A percentile compares a stretch with the other conserved stretches of the same genome.
phyloP scores from a whole-genome alignment of 768 basidiomycete species.

The Boletales sp. region DNA sequence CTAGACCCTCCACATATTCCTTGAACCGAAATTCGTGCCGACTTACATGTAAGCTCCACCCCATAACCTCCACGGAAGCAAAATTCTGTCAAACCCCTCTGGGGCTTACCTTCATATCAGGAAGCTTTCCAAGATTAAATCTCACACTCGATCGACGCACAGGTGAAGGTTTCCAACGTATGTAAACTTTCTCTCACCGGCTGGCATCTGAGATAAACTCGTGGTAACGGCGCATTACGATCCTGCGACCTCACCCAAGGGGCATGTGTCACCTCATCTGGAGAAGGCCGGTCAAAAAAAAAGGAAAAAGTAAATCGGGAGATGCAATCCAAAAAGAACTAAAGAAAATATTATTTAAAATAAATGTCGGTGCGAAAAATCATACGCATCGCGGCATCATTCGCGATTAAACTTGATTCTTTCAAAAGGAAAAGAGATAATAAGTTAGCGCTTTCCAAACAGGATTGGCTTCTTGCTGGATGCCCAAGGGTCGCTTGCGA shows the following conservation, averaged over 20 bases:
- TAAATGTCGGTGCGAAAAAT: slow-evolving; percentile 16
- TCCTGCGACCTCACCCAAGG: slow-evolving; percentile 23
- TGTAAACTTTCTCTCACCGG: slow-evolving; percentile 14
- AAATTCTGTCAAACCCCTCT: neutral
- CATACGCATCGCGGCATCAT: slow-evolving; percentile 15
- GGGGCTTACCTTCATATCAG: slow-evolving; percentile 8
- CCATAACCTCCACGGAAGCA: slow-evolving; percentile 7
- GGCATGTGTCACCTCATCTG: slow-evolving; percentile 21
- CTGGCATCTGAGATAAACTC: slow-evolving; percentile 28
- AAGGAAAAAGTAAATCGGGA: slow-evolving; percentile 6
- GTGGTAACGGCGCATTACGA: slow-evolving; percentile 22
- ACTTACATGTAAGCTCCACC: neutral
- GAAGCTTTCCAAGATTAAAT: slow-evolving; percentile 20
- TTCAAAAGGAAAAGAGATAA: slow-evolving; percentile 14
- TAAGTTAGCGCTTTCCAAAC: slow-evolving; percentile 21
- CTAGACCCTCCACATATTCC: neutral
- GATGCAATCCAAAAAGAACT: neutral
- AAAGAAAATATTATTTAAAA: neutral
- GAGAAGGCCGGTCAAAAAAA: slow-evolving; percentile 6
- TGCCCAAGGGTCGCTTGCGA: slow-evolving; percentile 5
- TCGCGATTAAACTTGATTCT: slow-evolving; percentile 14
- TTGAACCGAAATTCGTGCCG: slow-evolving; percentile 1
- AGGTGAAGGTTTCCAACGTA: slow-evolving; percentile 3
- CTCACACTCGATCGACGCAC: slow-evolving; percentile 25
- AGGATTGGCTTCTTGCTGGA: slow-evolving; percentile 15